phyloP scores from a whole-genome alignment of 2,329 filamentous ascomycete species.

The Ilyonectria robusta region DNA sequence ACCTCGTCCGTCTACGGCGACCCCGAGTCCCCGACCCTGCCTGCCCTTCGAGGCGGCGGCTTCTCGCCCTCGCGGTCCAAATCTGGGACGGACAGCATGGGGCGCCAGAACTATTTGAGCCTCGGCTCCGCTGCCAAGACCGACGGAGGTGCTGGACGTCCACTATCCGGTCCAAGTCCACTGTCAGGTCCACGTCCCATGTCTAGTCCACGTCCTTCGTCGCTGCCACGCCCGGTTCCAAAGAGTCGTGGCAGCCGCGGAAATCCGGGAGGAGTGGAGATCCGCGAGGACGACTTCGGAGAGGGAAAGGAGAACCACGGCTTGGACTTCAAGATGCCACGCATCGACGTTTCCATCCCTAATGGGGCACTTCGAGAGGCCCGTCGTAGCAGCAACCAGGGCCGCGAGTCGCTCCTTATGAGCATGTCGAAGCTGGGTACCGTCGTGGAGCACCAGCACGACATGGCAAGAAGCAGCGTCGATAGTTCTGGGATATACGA shows the following conservation, averaged over 20 bases:
- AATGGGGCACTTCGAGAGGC: constrained; percentile 33
- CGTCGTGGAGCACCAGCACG: constrained; percentile 45
- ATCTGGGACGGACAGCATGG: constrained; percentile 51
- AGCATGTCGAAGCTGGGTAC: constrained; percentile 44
- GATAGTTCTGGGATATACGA: constrained; percentile 62
- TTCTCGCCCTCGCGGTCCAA: constrained; percentile 54
- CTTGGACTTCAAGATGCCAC: constrained; percentile 30
- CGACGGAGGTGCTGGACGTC: constrained; percentile 22
- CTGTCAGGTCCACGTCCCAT: background rate
- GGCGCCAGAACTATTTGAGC: constrained; percentile 63
- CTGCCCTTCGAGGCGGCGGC: constrained; percentile 55
- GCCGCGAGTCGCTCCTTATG: constrained; percentile 34
- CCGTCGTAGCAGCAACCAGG: constrained; percentile 38
- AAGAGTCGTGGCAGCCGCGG: constrained; percentile 35
- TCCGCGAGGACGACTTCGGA: constrained; percentile 39
- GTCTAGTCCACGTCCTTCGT: too few species aligned
- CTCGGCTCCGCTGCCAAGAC: constrained; percentile 53
- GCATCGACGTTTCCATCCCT: constrained; percentile 29
- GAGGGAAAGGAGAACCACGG: constrained; percentile 50
- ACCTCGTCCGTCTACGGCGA: constrained; percentile 48
- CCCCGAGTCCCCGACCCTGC: constrained; percentile 57
- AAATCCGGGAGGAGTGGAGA: constrained; percentile 35
- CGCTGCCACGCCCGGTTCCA: constrained; percentile 1
- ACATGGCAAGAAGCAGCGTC: constrained; percentile 47
- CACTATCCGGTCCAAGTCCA: background rate